Conservation (phyloP, 345 rosid genomes). For the Camelina hispida region DNA sequence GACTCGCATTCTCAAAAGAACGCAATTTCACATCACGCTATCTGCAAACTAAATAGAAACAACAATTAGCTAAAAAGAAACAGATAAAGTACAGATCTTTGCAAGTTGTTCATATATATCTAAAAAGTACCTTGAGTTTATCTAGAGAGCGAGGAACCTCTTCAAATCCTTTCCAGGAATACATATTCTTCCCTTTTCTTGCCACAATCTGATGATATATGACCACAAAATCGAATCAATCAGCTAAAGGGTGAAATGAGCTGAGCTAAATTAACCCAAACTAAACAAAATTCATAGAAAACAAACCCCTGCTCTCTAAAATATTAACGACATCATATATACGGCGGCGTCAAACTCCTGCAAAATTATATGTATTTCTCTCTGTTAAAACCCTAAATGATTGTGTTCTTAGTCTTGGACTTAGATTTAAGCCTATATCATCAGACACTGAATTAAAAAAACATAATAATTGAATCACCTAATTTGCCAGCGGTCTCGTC, state of each 20-base stretch:
- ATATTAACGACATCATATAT: conserved; percentile 83
- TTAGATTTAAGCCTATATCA: background rate
- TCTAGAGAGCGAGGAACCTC: conserved; percentile 63
- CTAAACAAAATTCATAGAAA: too few relatives aligned
- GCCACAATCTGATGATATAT: conserved; percentile 59
- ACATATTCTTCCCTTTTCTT: conserved; percentile 72
- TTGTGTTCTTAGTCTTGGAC: background rate
- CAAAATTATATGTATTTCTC: too few relatives aligned
- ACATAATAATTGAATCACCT: conserved; percentile 51
- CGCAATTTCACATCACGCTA: conserved; percentile 88
- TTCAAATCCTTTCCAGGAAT: conserved; percentile 77
- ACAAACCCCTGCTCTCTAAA: conserved; percentile 70
- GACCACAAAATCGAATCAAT: background rate
- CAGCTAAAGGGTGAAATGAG: background rate
- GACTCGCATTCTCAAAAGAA: conserved; percentile 72
- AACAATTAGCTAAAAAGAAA: too few relatives aligned
- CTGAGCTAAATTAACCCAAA: background rate
- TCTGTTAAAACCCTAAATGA: background rate
- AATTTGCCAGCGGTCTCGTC: conserved; percentile 68
- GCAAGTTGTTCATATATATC: too few relatives aligned
- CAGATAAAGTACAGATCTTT: too few relatives aligned
- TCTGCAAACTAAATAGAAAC: too few relatives aligned
- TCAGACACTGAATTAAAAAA: too few relatives aligned
- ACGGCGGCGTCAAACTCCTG: conserved; percentile 85
- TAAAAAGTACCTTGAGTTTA: conserved; percentile 62